These are phyloP conservation scores for Citrus trifoliata DNA, from an alignment of 345 rosid species.

Conservation along the genomic window DNA sequence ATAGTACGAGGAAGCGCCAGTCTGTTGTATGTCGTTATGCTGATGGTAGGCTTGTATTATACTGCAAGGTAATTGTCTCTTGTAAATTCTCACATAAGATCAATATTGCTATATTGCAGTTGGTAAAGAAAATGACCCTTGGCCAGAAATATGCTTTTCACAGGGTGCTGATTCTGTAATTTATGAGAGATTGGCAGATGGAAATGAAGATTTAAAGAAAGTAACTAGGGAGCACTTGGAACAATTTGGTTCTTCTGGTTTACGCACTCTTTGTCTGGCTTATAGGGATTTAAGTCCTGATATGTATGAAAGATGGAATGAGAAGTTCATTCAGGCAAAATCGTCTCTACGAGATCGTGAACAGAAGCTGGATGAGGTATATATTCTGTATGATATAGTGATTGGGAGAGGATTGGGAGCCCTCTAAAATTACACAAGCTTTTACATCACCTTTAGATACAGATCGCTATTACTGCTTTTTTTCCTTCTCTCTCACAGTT, in stretches of 20 bases:
- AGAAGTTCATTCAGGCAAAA: conserved; percentile 95
- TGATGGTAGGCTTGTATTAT: conserved; percentile 91
- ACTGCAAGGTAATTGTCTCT: conserved; percentile 77
- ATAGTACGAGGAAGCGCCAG: conserved; percentile 98
- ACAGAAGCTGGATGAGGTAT: conserved; percentile 96
- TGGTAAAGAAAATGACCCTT: conserved; percentile 30
- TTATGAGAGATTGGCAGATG: conserved; percentile 80
- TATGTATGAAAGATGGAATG: conserved; percentile 89
- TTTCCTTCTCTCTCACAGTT: no score
- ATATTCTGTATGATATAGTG: not conserved
- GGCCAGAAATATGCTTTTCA: conserved; percentile 25
- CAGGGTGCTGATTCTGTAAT: conserved; percentile 99
- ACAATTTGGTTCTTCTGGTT: conserved; percentile 92
- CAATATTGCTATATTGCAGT: not conserved
- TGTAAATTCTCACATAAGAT: conserved; percentile 12
- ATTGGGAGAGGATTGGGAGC: not conserved
- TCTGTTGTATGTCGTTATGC: conserved; percentile 98
- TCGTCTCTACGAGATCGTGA: conserved; percentile 94
- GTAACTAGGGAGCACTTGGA: conserved; percentile 87
- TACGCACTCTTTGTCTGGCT: conserved; percentile 98
- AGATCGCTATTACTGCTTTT: not conserved
- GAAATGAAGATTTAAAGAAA: conserved; percentile 65
- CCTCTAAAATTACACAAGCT: not conserved
- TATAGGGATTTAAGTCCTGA: conserved; percentile 74
- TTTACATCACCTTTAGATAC: not conserved